Conservation (phyloP, 139 green algal species). For the Chlamydomonas eustigma region DNA sequence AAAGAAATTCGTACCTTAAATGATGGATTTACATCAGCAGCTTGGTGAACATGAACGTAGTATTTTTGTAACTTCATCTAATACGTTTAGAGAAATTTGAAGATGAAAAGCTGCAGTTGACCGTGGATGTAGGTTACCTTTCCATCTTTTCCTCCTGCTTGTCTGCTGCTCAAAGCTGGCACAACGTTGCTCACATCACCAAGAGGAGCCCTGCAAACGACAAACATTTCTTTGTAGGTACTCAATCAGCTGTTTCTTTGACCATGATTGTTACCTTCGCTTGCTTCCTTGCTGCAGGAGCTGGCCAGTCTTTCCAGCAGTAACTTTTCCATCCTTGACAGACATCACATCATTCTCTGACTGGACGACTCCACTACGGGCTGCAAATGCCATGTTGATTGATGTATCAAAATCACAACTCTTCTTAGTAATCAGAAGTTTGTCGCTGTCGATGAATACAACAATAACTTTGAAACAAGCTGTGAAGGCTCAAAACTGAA, state of each 20-base stretch:
- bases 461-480: too few relatives aligned
- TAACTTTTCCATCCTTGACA: not conserved
- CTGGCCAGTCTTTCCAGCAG: not conserved
- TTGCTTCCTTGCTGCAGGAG: slow-evolving; percentile 12
- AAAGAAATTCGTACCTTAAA: too few relatives aligned
- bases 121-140: not conserved
- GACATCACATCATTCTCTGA: slow-evolving; percentile 4
- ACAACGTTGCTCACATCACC: slow-evolving; percentile 8
- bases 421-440: too few relatives aligned
- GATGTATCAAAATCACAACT: too few relatives aligned
- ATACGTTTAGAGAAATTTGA: too few relatives aligned
- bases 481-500: too few relatives aligned
- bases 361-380: not conserved
- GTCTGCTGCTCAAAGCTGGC: not conserved
- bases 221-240: not conserved
- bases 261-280: slow-evolving; percentile 1
- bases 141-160: not conserved
- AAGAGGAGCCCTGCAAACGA: not conserved
- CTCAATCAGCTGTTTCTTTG: not conserved
- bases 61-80: too few relatives aligned
- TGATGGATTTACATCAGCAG: too few relatives aligned
- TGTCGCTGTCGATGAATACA: too few relatives aligned
- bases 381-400: slow-evolving; percentile 13
- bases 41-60: too few relatives aligned
- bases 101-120: too few relatives aligned